Evolutionary conservation across 2,329 filamentous ascomycete species (phyloP).

Genomic region (Pestalotiopsis sp.): DNA sequence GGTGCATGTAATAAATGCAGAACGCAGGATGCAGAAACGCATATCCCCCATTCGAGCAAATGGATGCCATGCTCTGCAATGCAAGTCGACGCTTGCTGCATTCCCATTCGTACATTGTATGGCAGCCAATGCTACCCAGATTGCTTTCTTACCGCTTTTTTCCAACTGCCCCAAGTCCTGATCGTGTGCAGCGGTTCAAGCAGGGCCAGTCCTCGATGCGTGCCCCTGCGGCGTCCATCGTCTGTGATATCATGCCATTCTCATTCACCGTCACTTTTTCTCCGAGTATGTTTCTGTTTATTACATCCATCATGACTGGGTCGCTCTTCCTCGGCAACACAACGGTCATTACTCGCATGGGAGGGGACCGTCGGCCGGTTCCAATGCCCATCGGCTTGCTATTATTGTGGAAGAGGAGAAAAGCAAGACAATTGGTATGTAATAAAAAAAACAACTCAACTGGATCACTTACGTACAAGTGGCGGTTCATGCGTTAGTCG

Average conservation of each 20-base stretch:
- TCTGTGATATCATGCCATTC: not conserved
- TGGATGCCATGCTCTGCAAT: not conserved
- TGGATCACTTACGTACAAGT: slow-evolving; percentile 8
- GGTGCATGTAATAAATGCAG: not conserved
- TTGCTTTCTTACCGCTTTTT: slow-evolving; percentile 7
- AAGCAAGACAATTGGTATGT: not conserved
- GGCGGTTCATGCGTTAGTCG: not conserved
- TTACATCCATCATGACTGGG: not conserved
- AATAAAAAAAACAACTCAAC: not conserved
- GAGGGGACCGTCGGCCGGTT: no score
- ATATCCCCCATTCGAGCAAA: not conserved
- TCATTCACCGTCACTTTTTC: not conserved
- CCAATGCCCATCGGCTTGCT: not conserved
- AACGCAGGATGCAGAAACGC: not conserved
- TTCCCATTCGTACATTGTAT: not conserved
- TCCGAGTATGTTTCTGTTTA: not conserved
- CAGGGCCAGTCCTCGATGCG: no score
- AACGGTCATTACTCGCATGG: not conserved
- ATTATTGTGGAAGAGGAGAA: not conserved
- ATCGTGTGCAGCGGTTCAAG: no score
- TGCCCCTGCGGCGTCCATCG: not conserved
- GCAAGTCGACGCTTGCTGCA: not conserved
- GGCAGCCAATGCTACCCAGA: not conserved
- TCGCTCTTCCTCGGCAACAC: not conserved
- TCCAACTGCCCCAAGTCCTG: not conserved